Conservation (phyloP, 306 rosid genomes). For the Acacia confusa region DNA sequence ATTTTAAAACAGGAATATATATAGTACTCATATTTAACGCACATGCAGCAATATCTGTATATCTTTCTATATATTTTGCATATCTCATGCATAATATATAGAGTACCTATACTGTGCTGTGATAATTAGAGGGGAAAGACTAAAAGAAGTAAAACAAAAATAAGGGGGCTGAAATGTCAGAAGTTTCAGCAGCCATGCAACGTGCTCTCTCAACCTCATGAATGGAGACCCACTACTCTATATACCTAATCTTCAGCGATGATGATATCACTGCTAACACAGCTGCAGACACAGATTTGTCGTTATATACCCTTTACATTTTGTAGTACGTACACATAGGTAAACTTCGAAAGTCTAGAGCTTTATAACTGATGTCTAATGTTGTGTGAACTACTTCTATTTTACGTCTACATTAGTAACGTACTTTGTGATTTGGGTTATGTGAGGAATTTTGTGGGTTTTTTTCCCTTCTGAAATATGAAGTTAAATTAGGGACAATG, state of each 20-base stretch:
- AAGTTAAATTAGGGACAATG: not conserved
- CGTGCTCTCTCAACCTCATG: slow-evolving; percentile 30
- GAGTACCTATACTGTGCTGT: slow-evolving; percentile 11
- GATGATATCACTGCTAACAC: slow-evolving; percentile 1
- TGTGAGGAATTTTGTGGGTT: not conserved
- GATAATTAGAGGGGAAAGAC: slow-evolving; percentile 21
- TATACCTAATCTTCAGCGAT: not conserved
- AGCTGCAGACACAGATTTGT: not conserved
- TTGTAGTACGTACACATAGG: not conserved
- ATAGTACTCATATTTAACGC: slow-evolving; percentile 44
- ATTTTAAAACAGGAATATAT: slow-evolving; percentile 39
- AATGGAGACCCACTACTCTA: slow-evolving; percentile 26
- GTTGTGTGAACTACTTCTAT: not conserved
- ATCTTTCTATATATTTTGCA: not conserved
- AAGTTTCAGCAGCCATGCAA: slow-evolving; percentile 32
- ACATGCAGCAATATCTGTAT: slow-evolving; percentile 43
- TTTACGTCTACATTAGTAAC: not conserved
- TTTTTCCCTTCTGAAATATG: not conserved
- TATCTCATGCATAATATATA: slow-evolving; percentile 17
- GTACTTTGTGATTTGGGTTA: not conserved
- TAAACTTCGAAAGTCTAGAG: not conserved
- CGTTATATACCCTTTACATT: not conserved
- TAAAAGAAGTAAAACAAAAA: slow-evolving; percentile 37
- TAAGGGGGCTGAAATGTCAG: slow-evolving; percentile 34
- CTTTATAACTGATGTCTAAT: not conserved